These are phyloP conservation scores for Penicillium paxilli DNA, from an alignment of 495 filamentous ascomycete genomes.

Conservation along the genomic window DNA sequence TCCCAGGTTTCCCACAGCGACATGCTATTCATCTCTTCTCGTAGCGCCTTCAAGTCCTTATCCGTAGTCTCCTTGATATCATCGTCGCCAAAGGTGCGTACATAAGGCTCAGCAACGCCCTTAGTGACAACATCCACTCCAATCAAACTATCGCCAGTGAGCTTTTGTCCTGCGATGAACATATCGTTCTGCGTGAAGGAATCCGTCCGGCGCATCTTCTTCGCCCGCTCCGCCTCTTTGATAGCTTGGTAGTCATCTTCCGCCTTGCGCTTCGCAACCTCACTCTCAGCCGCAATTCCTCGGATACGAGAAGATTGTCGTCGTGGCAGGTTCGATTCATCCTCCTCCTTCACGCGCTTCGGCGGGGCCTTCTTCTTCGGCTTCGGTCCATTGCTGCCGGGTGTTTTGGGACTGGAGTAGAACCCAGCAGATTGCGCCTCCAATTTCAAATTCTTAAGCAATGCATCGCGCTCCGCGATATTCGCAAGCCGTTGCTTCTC, in stretches of 20 bases:
- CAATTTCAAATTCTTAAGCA: conserved; percentile 58
- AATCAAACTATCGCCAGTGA: conserved; percentile 42
- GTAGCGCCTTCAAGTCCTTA: conserved; percentile 69
- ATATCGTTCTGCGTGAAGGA: conserved; percentile 75
- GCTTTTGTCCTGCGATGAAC: conserved; percentile 72
- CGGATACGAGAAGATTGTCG: conserved; percentile 66
- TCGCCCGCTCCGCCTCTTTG: conserved; percentile 63
- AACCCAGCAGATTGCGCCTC: conserved; percentile 55
- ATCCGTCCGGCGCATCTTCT: conserved; percentile 69
- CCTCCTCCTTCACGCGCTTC: conserved; percentile 49
- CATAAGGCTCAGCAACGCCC: conserved; percentile 71
- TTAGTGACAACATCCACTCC: conserved; percentile 59
- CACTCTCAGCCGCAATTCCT: conserved; percentile 68
- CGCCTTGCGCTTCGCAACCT: conserved; percentile 75
- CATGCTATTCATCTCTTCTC: conserved; percentile 78
- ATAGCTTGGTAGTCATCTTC: conserved; percentile 68
- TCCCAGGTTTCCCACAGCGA: conserved; percentile 79
- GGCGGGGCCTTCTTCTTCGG: conserved; percentile 51
- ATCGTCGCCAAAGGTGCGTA: conserved; percentile 76
- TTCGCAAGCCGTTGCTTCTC: conserved; percentile 70
- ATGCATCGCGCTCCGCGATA: conserved; percentile 71
- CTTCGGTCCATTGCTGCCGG: conserved; percentile 26
- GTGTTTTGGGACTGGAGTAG: conserved; percentile 36
- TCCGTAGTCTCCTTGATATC: conserved; percentile 82
- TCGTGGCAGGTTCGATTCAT: conserved; percentile 48